Evolutionary conservation across 352 stramenopile genomes (phyloP), one percentile per base, ranked within the genome.

Genomic region (Phytopythium mirpurense): DNA sequence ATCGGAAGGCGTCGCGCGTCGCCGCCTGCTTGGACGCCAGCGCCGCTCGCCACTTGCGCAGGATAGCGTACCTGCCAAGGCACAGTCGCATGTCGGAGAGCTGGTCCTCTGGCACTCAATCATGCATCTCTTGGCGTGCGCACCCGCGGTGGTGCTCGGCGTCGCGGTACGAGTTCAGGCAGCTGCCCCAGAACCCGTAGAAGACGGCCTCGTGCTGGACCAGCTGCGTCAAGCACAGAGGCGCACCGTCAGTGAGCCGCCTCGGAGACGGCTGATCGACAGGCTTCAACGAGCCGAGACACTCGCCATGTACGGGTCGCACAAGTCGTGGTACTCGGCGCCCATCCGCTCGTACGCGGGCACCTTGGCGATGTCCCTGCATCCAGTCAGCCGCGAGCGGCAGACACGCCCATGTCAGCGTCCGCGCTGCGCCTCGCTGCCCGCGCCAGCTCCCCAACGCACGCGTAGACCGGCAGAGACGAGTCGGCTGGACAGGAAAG

Each of bases 151-250:
- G 90, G 21, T 87, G 80, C 41, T 68, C 54, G 0, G 88, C 77
- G 51, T 90, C 73, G 26, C 86, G 68, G 57, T 97, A 97, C 16
- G 79, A 66, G 62, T 97, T 93, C 41, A 85, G 72, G 53, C 86
- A 97, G 48, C 73, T 80, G 27, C 87, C 87, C 90, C 90, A 97
- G 63, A 97, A 97, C 10, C 87, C 88, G 56, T 95, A 96, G 59
- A 97, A 97, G 52, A 90, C 29, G 43, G 79, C 59, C n/a, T 78
- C 72, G 55, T 93, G 78, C 55, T 96, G 70, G 36, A 74, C 68
- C 15, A 95, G 57, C 81, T 87, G 47, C 11, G 47, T 31, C 23
- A 19, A 18, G 19, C 19, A 19, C 16, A 16, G 7, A 23, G 7
- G n/a, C 18, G 49, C 35, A 16, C 15, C 2, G 18, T 44, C 19